Conservation (phyloP, 345 rosid genomes). For the Sisymbrium altissimum region DNA sequence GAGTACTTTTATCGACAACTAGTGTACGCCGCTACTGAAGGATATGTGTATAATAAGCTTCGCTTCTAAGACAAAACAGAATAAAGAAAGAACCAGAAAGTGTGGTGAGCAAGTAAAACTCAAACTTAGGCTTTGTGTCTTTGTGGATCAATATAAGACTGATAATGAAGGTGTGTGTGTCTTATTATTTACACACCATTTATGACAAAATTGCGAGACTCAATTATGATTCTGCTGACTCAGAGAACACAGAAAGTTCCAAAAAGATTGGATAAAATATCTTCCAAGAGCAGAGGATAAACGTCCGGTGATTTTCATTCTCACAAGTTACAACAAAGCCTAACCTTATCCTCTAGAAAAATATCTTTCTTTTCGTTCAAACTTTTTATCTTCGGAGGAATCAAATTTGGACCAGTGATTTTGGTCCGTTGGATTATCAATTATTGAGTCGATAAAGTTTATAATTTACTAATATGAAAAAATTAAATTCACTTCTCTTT, state of each 20-base stretch:
- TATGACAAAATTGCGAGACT: neutral
- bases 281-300: neutral
- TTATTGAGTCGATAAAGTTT: neutral
- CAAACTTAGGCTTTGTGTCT: conserved; percentile 9
- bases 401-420: conserved; percentile 14
- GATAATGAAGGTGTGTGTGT: conserved; percentile 6
- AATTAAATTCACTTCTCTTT: neutral
- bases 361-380: conserved; percentile 6
- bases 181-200: no score
- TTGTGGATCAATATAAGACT: neutral
- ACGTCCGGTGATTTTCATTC: conserved; percentile 14
- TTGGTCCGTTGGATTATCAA: conserved; percentile 11
- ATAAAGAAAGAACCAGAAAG: neutral
- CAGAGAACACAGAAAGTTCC: conserved; percentile 13
- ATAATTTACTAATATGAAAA: neutral
- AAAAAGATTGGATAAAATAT: conserved; percentile 19
- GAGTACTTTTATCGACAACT: conserved; percentile 80
- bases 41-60: conserved; percentile 25
- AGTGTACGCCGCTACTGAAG: conserved; percentile 74
- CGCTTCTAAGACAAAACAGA: neutral
- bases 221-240: conserved; percentile 11
- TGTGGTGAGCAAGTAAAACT: neutral
- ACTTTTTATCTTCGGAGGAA: neutral
- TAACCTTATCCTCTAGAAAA: conserved; percentile 16
- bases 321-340: conserved; percentile 5